Base-by-base conservation (phyloP, 352 stramenopile genomes). In the Globisporangium cederbergense region DNA sequence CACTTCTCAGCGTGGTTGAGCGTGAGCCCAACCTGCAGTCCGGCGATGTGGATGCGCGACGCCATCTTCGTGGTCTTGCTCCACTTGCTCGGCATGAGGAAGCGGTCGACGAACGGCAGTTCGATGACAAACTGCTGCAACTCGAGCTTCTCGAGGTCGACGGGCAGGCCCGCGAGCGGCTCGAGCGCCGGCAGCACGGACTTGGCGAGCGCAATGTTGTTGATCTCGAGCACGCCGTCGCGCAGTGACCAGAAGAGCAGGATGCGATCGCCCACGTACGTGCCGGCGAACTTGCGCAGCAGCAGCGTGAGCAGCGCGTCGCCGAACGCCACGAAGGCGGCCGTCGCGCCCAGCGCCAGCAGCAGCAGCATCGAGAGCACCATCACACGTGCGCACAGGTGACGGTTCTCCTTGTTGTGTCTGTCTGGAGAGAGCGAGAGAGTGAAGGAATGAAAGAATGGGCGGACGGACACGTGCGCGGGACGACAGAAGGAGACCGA, bases 1-100 rank as follows among this genome's bases (percentile, higher is more conserved):
- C 88, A 96, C 46, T 90, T 86, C 67, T 90, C 79, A 0, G 86
- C 79, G 32, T 74, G 51, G 52, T 95, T 81, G 16, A 91, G 72
- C 47, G 64, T 75, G 30, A 92, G 52, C 8, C 67, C 81, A 22
- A 95, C 16, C 13, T 86, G 71, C 16, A 94, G 50, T 0, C 83
- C 87, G 4, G 64, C 64, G 45, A 95, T 58, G 46, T 84, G 62
- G 38, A 94, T 38, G 30, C 72, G 77, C 49, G 81, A 90, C 55
- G 74, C 67, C 63, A 90, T 67, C 8, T 25, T 43, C 13, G 63
- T 49, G 3, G 59, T 70, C 7, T 68, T 62, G 40, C 70, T 36
- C 46, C 61, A 50, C 28, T 20, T 32, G 22, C 36, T 46, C 0
- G 60, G 57, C 43, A 71, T 49, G 16, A 88, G 25, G 36, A 75